Conservation (phyloP, 1,284 basidiomycete genomes). For the Takashimella koratensis region DNA sequence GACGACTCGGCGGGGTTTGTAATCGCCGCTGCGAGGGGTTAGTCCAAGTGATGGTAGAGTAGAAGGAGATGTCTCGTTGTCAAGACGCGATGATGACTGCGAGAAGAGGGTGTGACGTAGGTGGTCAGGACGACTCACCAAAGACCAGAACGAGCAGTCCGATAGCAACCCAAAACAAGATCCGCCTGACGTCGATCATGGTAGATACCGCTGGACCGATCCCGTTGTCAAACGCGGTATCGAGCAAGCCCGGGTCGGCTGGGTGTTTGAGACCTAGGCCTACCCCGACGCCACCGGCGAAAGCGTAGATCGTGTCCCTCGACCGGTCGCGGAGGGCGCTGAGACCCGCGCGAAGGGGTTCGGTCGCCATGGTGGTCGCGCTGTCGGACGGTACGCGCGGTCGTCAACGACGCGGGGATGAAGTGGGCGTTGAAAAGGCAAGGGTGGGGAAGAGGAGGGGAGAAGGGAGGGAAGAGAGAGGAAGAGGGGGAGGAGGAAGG, state of each 20-base stretch:
- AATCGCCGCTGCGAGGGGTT: slow-evolving; percentile 66
- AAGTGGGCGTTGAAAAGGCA: background rate
- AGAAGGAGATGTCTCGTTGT: background rate
- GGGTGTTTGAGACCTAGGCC: background rate
- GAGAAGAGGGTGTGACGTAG: too few relatives aligned
- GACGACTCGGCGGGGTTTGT: slow-evolving; percentile 89
- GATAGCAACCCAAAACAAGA: slow-evolving; percentile 36
- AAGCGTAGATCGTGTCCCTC: slow-evolving; percentile 14
- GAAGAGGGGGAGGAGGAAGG: background rate
- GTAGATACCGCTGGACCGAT: background rate
- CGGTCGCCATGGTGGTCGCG: slow-evolving; percentile 18
- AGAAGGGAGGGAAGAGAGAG: background rate
- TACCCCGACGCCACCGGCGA: slow-evolving; percentile 7
- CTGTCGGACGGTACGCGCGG: background rate
- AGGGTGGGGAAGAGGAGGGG: background rate
- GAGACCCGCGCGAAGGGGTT: slow-evolving; percentile 15
- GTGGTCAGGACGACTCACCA: slow-evolving; percentile 30
- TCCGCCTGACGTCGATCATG: slow-evolving; percentile 23
- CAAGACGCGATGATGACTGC: background rate
- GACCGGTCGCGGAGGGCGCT: slow-evolving; percentile 18
- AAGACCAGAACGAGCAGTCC: slow-evolving; percentile 30
- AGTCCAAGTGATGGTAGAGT: background rate
- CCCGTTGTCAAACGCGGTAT: background rate
- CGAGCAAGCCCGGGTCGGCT: background rate
- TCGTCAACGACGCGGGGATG: background rate